Base-by-base conservation (phyloP, 1,284 basidiomycete species). In the Sanghuangporus sanghuang region DNA sequence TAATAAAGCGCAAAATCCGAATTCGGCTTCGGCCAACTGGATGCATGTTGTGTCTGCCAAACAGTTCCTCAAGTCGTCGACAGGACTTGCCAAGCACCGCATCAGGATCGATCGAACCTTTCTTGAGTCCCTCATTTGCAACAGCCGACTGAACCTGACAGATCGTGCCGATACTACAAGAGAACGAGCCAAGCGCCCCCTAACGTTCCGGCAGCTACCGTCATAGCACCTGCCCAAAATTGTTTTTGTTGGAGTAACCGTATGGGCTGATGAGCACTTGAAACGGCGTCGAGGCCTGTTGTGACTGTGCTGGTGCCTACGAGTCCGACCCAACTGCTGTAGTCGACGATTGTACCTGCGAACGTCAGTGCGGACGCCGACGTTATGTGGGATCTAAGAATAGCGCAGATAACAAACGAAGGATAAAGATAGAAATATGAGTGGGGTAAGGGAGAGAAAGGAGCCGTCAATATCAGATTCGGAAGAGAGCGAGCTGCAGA, bases 301-400 rank as follows among this genome's bases (percentile, higher is more conserved):
- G 66, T 59, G 11, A 68, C 72, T 0, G 81, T 78, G 66, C 76
- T 69, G 1, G 77, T 79, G 35, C 80, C 81, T 44, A 81, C 69
- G 56, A 74, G 65, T 21, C 73, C 75, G n/a, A 79, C 67, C 81
- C 82, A 89, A 44, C 78, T 74, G 62, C 80, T 83, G 70, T 82
- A 86, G 55, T 73, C 67, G 61, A 86, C 71, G 57, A 90, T 71
- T 0, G 82, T 81, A 18, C 88, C 88, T 0, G 77, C 76, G 0
- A 60, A 61, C 9, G 65, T 63, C 27, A 36, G 50, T 11, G 52
- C 6, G 27, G 75, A 69, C 12, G 75, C 67, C 1, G 68, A 70
- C 5, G 78, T 73, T 0, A 75, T 72, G 0, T 74, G 72, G 49
- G 78, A 82, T 35, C 53, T 54, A 52, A 23, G 3, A 7, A 32